Percentiles rank a stretch among this genome's conserved stretches.
These are phyloP conservation scores for Phytophthora cryptogea DNA, from an alignment of 352 stramenopile genomes.

Conservation along the genomic window DNA sequence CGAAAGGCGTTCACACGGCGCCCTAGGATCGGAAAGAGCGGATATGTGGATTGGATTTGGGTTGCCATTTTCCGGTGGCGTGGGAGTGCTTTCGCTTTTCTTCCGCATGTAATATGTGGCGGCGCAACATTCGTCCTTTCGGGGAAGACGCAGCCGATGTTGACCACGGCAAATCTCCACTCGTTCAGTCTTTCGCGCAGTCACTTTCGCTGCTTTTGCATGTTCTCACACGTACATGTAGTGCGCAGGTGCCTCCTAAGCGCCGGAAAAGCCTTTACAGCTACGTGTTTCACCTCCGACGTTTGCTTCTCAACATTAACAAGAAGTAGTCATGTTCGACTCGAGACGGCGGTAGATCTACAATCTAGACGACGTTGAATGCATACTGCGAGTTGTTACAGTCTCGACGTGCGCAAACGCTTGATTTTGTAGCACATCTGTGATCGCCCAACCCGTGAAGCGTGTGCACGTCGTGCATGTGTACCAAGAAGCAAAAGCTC, in stretches of 20 bases:
- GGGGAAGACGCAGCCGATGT: slow-evolving; percentile 14
- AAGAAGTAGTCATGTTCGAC: too few relatives aligned
- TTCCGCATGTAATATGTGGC: slow-evolving; percentile 9
- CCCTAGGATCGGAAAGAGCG: too few relatives aligned
- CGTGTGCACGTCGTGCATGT: neutral
- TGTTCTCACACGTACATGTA: too few relatives aligned
- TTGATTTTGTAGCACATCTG: slow-evolving; percentile 3
- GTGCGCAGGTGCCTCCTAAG: too few relatives aligned
- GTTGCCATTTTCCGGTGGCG: neutral
- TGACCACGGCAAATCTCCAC: slow-evolving; percentile 10
- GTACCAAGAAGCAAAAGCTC: slow-evolving; percentile 2
- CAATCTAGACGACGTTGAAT: neutral
- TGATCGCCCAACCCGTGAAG: too few relatives aligned
- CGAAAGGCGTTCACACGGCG: too few relatives aligned
- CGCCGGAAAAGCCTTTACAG: too few relatives aligned
- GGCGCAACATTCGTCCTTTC: slow-evolving; percentile 17
- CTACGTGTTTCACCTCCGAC: too few relatives aligned
- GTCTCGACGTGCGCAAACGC: slow-evolving; percentile 2
- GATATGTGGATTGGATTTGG: neutral
- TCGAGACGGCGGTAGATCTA: too few relatives aligned
- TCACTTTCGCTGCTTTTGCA: neutral
- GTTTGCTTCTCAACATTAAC: too few relatives aligned
- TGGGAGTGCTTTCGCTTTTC: neutral
- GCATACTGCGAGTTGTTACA: neutral
- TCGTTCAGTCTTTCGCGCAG: slow-evolving; percentile 12